phyloP scores from a whole-genome alignment of 768 basidiomycete species.

The Naematelia aurantialba region DNA sequence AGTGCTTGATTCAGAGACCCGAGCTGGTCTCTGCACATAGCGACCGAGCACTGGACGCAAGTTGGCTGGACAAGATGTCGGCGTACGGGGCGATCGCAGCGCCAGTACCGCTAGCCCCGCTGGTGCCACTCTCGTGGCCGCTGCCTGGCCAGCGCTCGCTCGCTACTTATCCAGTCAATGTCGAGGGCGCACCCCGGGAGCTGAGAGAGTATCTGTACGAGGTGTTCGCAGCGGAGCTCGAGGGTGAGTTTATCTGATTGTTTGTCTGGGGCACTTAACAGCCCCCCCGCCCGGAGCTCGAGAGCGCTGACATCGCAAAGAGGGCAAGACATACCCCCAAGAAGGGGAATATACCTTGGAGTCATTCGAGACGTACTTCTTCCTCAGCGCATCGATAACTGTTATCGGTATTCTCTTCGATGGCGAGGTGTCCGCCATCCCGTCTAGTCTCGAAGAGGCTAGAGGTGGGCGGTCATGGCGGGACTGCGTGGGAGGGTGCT shows the following conservation, averaged over 20 bases:
- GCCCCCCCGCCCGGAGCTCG: too few relatives aligned
- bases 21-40: too few relatives aligned
- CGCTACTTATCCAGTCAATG: constrained; percentile 59
- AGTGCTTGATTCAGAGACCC: too few relatives aligned
- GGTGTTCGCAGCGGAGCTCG: constrained; percentile 70
- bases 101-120: constrained; percentile 30
- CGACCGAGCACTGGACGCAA: too few relatives aligned
- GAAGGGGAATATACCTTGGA: constrained; percentile 57
- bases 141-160: constrained; percentile 45
- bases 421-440: constrained; percentile 15
- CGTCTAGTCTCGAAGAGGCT: constrained; percentile 36
- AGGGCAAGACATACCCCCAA: constrained; percentile 79
- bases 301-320: constrained; percentile 16
- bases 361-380: constrained; percentile 71
- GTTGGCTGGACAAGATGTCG: too few relatives aligned
- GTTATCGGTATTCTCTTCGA: constrained; percentile 54
- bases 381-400: constrained; percentile 70
- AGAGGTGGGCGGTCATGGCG: constrained; percentile 23
- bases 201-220: constrained; percentile 61
- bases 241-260: constrained; percentile 51
- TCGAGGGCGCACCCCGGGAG: constrained; percentile 54
- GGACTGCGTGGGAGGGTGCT: constrained; percentile 61
- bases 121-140: constrained; percentile 57
- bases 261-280: neutral
- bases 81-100: constrained; percentile 66